A percentile compares a stretch with the other conserved stretches of the same genome.
Evolutionary conservation across 139 green algal species (phyloP).

Genomic region (Chlamydomonas sphaeroides): DNA sequence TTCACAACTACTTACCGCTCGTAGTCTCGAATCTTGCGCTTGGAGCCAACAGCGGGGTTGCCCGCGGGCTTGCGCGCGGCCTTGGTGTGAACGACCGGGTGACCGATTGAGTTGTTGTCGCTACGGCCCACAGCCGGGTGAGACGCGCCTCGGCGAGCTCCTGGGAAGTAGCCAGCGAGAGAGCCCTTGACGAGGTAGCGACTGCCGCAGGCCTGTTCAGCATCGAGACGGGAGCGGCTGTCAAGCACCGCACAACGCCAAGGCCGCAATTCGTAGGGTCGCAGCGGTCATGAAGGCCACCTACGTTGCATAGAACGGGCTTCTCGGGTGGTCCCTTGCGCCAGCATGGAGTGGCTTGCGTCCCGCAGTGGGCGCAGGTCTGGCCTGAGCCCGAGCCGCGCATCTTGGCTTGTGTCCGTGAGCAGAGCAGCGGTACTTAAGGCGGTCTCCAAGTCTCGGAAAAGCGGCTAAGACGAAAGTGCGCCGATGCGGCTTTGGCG

Average conservation of each 20-base stretch:
- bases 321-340: constrained; percentile 49
- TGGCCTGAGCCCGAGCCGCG: neutral
- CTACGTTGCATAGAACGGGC: constrained; percentile 52
- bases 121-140: no score
- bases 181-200: constrained; percentile 48
- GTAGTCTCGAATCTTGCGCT: constrained; percentile 13
- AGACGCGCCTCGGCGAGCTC: neutral
- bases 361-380: constrained; percentile 27
- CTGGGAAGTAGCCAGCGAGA: constrained; percentile 42
- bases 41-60: neutral
- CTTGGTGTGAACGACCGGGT: constrained; percentile 16
- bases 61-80: neutral
- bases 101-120: neutral
- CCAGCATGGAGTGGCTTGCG: constrained; percentile 20
- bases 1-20: neutral
- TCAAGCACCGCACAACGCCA: no score
- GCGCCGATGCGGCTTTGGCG: no score
- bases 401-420: neutral
- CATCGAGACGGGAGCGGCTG: no score
- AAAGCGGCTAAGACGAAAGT: no score
- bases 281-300: no score
- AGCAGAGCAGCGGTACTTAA: no score
- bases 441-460: no score
- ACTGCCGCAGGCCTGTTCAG: no score
- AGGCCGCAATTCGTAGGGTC: no score